Conservation (phyloP, 768 basidiomycete genomes). For the Crassisporium funariophilum region DNA sequence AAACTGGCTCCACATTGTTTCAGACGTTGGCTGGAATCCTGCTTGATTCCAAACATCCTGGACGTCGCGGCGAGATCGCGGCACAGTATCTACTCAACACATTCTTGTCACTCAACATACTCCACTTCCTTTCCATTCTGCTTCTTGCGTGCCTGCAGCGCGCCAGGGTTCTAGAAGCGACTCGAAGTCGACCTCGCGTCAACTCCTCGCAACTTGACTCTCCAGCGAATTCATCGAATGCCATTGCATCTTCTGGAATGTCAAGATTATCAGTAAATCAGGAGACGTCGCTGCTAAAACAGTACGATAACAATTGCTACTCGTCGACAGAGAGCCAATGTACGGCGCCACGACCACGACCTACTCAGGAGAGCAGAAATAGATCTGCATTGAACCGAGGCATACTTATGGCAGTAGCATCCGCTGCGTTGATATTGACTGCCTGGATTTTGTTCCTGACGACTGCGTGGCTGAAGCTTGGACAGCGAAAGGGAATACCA, state of each 20-base stretch:
- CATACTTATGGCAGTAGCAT: conserved; percentile 46
- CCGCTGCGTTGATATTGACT: conserved; percentile 42
- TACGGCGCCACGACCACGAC: neutral
- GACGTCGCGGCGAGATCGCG: conserved; percentile 29
- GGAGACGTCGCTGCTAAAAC: neutral
- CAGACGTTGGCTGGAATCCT: conserved; percentile 73
- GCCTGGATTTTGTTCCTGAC: conserved; percentile 69
- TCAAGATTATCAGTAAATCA: neutral
- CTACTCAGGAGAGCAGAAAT: conserved; percentile 10
- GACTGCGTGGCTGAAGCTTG: conserved; percentile 60
- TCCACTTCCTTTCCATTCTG: conserved; percentile 56
- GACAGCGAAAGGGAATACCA: conserved; percentile 23
- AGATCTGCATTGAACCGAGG: conserved; percentile 48
- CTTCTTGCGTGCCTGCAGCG: conserved; percentile 51
- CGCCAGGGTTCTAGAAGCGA: conserved; percentile 30
- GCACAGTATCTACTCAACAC: conserved; percentile 57
- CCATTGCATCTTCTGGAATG: too few relatives aligned
- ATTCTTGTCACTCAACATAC: conserved; percentile 57
- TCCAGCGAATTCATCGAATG: too few relatives aligned
- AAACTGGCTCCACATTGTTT: conserved; percentile 71
- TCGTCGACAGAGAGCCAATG: neutral
- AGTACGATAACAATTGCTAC: conserved; percentile 14
- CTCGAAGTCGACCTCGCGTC: neutral
- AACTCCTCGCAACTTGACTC: neutral
- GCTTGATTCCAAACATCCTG: conserved; percentile 50